phyloP scores from a whole-genome alignment of 129 eudicot genomes.

The Lactuca saligna region DNA sequence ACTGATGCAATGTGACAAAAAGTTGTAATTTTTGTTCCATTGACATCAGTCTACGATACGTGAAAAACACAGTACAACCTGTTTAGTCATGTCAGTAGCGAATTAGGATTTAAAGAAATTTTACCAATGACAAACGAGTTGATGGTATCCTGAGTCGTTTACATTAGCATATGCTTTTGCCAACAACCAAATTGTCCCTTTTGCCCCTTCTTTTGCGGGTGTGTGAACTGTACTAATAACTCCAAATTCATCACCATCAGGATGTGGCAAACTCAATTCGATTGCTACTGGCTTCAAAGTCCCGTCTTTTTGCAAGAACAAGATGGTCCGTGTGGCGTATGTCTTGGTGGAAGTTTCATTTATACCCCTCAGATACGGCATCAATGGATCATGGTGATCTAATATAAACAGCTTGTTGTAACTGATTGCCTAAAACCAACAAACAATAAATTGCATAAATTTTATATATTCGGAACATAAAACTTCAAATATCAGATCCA shows the following conservation, averaged over 20 bases:
- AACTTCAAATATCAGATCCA: background rate
- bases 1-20: too few species aligned
- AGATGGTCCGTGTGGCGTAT: conserved; percentile 71
- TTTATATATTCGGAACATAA: background rate
- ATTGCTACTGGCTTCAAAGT: conserved; percentile 71
- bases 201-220: conserved; percentile 54
- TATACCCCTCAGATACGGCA: conserved; percentile 75
- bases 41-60: background rate
- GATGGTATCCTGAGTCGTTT: conserved; percentile 79
- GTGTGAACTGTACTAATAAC: conserved; percentile 54
- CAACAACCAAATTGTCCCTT: conserved; percentile 64
- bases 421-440: conserved; percentile 41
- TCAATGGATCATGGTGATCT: conserved; percentile 68
- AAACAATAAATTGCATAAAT: conserved; percentile 2
- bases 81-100: background rate
- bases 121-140: conserved; percentile 74
- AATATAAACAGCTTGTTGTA: conserved; percentile 49
- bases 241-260: conserved; percentile 51
- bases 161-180: conserved; percentile 84
- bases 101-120: background rate
- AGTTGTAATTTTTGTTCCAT: too few species aligned
- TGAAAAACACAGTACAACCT: background rate
- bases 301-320: conserved; percentile 53
- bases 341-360: conserved; percentile 56
- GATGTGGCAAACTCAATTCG: conserved; percentile 66